Base-by-base conservation (phyloP, 208 protist species). In the Hexamita inflata region DNA sequence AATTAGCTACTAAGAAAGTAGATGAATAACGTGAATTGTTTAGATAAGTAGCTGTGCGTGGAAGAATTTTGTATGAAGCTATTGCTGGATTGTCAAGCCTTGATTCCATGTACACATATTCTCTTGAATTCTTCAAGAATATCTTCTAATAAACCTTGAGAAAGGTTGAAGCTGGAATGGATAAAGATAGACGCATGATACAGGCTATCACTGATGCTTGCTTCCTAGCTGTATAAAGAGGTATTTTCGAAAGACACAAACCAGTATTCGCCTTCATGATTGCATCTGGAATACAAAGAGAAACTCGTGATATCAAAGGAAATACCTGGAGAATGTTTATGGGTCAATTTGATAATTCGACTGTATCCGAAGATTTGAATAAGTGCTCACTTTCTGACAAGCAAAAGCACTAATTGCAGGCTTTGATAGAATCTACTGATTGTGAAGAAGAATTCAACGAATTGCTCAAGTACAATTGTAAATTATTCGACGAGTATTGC, bases 41-140 rank as follows among this genome's bases (percentile, higher is more conserved):
- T 61, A 49, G 62, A 29, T 0, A 7, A 26, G 26, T 79, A 13
- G 65, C 79, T 24, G 30, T 7, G 24, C 77, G 68, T 58, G 57
- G 77, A 77, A n/a, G 73, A 75, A 29, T 75, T 68, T 7, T 87
- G 0, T 87, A 86, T 66, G 86, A 86, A 35, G 81, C 82, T 0
- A 66, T 87, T 35, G 80, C 78, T 4, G 85, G 91, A 64, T 82
- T 96, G 19, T 70, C 83, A 24, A 81, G 80, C 0, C 76, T 95
- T 13, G 90, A 96, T 82, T 87, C 92, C 78, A 94, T 97, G 92
- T 97, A 97, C 81, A 91, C 96, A 86, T 97, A 94, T 84, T 96
- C 92, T 32, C 84, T 97, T 45, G 88, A 92, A 74, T 98, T 93
- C 83, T 98, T 97, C 79, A 92, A 91, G 74, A 59, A 87, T 62